These are phyloP conservation scores for Umbilicus rupestris DNA, from an alignment of 164 flowering plant species.

Conservation along the genomic window DNA sequence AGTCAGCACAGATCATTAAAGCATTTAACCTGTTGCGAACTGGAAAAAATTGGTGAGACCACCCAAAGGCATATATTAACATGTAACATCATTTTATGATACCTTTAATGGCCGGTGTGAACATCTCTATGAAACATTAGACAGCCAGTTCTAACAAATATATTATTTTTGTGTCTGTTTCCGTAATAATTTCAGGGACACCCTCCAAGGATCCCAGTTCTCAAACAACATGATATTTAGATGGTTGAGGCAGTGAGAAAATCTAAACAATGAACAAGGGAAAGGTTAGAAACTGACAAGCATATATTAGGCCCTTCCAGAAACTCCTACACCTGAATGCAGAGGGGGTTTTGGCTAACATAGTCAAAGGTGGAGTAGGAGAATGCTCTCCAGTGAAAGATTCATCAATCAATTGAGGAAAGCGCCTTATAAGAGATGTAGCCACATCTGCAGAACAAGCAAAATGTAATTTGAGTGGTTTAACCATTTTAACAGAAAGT, in stretches of 20 bases:
- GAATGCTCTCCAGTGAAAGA: constrained; percentile 10
- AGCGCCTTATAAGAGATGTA: background rate
- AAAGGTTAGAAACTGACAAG: constrained; percentile 6
- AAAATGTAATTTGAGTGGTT: background rate
- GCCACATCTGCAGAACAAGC: constrained; percentile 6
- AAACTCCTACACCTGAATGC: background rate
- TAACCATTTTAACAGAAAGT: background rate
- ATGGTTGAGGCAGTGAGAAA: too few species aligned
- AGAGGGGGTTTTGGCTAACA: background rate
- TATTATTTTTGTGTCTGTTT: too few species aligned
- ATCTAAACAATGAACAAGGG: too few species aligned
- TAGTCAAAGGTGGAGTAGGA: background rate
- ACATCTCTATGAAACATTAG: too few species aligned
- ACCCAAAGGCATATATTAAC: too few species aligned
- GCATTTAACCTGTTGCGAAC: background rate
- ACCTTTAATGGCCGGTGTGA: too few species aligned
- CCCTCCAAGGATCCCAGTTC: too few species aligned
- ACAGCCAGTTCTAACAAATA: too few species aligned
- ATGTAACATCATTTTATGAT: too few species aligned
- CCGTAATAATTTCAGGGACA: too few species aligned
- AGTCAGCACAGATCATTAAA: background rate
- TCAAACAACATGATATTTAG: too few species aligned
- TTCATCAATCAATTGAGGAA: background rate
- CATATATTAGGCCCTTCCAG: constrained; percentile 6
- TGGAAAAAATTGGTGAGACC: too few species aligned